These are phyloP conservation scores for Tolypocladium inflatum DNA, from an alignment of 2,329 filamentous ascomycete species.

Conservation along the genomic window DNA sequence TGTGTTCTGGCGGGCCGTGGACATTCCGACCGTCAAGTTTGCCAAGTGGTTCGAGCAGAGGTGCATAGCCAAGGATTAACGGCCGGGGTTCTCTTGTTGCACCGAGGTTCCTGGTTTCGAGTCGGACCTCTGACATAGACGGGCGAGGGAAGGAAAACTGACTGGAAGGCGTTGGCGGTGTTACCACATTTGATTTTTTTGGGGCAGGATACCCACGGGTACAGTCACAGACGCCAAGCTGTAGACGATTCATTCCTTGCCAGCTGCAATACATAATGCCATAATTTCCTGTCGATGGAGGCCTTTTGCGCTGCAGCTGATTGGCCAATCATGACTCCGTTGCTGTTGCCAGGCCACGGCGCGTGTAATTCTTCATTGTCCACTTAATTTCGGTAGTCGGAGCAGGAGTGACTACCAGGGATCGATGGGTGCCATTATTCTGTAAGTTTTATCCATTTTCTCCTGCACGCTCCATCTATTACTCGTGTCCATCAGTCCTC, in stretches of 20 bases:
- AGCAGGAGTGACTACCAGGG: too few relatives aligned
- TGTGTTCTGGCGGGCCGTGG: conserved; percentile 45
- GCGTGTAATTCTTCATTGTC: too few relatives aligned
- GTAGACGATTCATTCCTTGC: background rate
- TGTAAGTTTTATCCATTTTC: background rate
- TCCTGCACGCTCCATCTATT: background rate
- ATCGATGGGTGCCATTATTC: too few relatives aligned
- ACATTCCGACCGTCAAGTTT: conserved; percentile 45
- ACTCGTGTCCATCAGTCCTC: background rate
- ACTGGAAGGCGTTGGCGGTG: conserved; percentile 3
- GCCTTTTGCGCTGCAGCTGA: too few relatives aligned
- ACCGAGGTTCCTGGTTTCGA: background rate
- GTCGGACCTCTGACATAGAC: background rate
- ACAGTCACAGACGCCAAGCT: background rate
- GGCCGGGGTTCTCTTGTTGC: conserved; percentile 1
- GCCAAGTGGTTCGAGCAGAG: conserved; percentile 44
- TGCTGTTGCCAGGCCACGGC: too few relatives aligned
- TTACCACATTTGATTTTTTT: background rate
- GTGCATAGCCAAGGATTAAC: conserved; percentile 22
- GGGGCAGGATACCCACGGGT: background rate
- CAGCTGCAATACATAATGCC: background rate
- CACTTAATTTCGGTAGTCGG: too few relatives aligned
- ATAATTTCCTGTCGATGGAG: background rate
- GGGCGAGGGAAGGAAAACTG: background rate
- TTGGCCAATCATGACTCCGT: too few relatives aligned